A percentile compares a stretch with the other conserved stretches of the same genome.
Conservation (phyloP, 75 land plant species). For the Ceratopteris richardii region DNA sequence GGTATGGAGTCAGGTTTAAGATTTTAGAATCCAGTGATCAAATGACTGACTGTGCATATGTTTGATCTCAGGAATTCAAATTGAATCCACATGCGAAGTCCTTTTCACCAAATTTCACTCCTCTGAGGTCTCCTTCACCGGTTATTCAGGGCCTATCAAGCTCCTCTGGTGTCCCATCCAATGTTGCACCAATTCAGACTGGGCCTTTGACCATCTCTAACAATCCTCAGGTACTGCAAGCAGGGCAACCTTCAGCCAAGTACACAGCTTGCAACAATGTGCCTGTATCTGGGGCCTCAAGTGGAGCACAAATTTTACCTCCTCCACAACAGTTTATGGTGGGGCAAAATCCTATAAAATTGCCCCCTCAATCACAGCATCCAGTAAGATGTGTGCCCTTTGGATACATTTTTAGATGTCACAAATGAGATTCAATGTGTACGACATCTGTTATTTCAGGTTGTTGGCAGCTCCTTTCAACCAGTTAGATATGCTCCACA, state of each 20-base stretch:
- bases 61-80: slow-evolving; percentile 35
- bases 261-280: not conserved
- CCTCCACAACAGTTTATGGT: slow-evolving; percentile 12
- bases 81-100: slow-evolving; percentile 54
- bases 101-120: slow-evolving; percentile 33
- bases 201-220: slow-evolving; percentile 14
- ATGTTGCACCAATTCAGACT: slow-evolving; percentile 17
- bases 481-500: slow-evolving; percentile 30
- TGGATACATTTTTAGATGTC: not conserved
- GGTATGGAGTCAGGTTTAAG: slow-evolving; percentile 10
- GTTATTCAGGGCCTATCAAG: slow-evolving; percentile 18
- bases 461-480: slow-evolving; percentile 28
- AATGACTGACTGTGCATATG: not conserved
- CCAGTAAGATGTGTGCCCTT: slow-evolving; percentile 12
- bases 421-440: not conserved
- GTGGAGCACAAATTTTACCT: slow-evolving; percentile 6
- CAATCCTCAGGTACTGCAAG: slow-evolving; percentile 8
- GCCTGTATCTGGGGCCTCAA: slow-evolving; percentile 13
- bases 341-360: slow-evolving; percentile 15
- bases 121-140: slow-evolving; percentile 27
- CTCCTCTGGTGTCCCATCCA: slow-evolving; percentile 14
- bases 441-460: not conserved
- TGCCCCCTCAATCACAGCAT: slow-evolving; percentile 22
- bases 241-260: slow-evolving; percentile 8
- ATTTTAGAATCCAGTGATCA: not conserved